Conservation (phyloP, 1,284 basidiomycete species). For the Veloboletus limbatus region DNA sequence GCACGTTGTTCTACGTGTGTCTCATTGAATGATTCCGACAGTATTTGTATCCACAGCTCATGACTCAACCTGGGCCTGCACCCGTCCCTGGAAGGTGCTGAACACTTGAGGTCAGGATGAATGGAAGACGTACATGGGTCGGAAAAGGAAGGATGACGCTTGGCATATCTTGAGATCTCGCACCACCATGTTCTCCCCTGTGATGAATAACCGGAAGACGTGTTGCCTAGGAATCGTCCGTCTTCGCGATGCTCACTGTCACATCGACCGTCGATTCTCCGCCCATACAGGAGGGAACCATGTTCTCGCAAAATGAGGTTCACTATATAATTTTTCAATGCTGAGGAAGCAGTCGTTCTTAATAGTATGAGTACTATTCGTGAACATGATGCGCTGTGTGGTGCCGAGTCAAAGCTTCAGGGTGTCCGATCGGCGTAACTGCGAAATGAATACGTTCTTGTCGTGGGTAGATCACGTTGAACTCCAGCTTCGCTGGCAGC, state of each 20-base stretch:
- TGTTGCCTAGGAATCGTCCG: slow-evolving; percentile 16
- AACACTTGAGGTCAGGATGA: slow-evolving; percentile 11
- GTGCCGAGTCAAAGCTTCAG: neutral
- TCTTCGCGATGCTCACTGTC: slow-evolving; percentile 10
- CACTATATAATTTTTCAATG: no score
- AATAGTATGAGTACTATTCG: no score
- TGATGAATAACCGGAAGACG: slow-evolving; percentile 16
- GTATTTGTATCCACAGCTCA: slow-evolving; percentile 21
- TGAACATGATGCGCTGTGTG: no score
- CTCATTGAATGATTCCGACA: slow-evolving; percentile 15
- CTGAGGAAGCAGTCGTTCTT: no score
- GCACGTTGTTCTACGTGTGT: slow-evolving; percentile 34
- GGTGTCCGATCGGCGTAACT: slow-evolving; percentile 12
- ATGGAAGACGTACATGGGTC: slow-evolving; percentile 3
- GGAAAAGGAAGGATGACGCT: neutral
- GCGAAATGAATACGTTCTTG: slow-evolving; percentile 5
- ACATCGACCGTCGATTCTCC: slow-evolving; percentile 21
- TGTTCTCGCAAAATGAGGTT: neutral
- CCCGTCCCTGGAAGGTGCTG: slow-evolving; percentile 23
- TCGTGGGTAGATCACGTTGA: slow-evolving; percentile 20
- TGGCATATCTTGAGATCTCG: slow-evolving; percentile 11
- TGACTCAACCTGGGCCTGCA: slow-evolving; percentile 19
- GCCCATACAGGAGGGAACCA: slow-evolving; percentile 16
- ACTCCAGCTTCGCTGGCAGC: slow-evolving; percentile 12
- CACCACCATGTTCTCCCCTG: slow-evolving; percentile 6